Base-by-base conservation (phyloP, 139 green algal genomes). In the Zygnema circumcarinatum region DNA sequence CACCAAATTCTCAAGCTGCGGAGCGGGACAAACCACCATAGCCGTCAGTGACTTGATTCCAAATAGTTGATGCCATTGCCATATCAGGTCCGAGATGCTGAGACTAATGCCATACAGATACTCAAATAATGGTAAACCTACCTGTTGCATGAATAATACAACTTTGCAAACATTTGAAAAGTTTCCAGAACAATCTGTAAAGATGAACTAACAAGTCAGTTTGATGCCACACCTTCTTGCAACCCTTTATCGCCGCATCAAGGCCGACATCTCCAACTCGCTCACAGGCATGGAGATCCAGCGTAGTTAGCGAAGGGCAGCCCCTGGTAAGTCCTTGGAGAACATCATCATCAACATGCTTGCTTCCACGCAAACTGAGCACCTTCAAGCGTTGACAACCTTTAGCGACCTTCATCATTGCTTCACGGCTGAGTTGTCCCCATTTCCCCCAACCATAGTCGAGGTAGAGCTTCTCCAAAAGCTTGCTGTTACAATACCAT, bases 241-340 rank as follows among this genome's bases (percentile, higher is more conserved):
- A 85, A 40, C 79, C 79, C 3, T 32, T 54, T 29, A 85, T 79
- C 56, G 38, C 79, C 2, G 42, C n/a, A 7, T 22, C 3, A 36
- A 85, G 52, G 1, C 79, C 79, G 7, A 53, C 52, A 39, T 85
- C 79, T 38, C 41, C 79, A 25, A 85, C 79, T 76, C 16, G n/a
- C 25, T 85, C 79, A 40, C 79, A 85, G 20, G 79, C 79, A 76
- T 85, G 79, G 25, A 85, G 22, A 38, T 85, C 79, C 79, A 85
- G 52, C 31, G 40, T 39, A 67, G 47, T 54, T 25, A 85, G 47
- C 11, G 79, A 38, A 36, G 79, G 79, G 52, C 79, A 85, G n/a
- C 79, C 79, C 11, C 41, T 38, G 7, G 79, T 25, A 39, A 85
- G 41, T 40, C 79, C 79, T 40, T 76, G 1, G 56, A 85, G 29